Evolutionary conservation across 2,329 filamentous ascomycete species (phyloP).

Genomic region (Penicillium sp.): DNA sequence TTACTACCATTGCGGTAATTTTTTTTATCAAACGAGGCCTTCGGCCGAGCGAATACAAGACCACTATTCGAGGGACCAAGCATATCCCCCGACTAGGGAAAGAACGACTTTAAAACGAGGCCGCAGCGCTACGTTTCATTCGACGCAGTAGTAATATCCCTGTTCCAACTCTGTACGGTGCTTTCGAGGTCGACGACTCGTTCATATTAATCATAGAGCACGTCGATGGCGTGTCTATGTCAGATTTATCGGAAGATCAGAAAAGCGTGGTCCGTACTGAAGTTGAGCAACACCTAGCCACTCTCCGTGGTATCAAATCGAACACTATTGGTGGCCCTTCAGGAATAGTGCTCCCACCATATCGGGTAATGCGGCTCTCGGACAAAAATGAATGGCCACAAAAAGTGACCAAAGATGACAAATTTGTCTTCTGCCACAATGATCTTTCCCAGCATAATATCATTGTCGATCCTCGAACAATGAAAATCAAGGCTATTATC

Average conservation of each 20-base stretch:
- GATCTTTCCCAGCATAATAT: constrained; percentile 11
- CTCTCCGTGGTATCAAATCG: constrained; percentile 4
- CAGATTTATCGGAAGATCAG: constrained; percentile 1
- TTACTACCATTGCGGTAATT: constrained; percentile 8
- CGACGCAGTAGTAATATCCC: constrained; percentile 9
- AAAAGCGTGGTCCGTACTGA: constrained; percentile 10
- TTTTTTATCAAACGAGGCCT: constrained; percentile 10
- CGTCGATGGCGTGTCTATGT: constrained; percentile 7
- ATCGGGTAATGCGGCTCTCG: constrained; percentile 1
- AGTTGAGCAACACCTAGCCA: constrained; percentile 6
- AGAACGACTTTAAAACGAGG: constrained; percentile 18
- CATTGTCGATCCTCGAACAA: constrained; percentile 27
- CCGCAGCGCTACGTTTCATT: constrained; percentile 8
- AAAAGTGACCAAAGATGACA: neutral
- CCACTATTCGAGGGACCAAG: neutral
- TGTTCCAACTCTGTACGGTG: constrained; percentile 11
- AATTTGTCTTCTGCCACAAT: constrained; percentile 18
- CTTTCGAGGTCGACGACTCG: constrained; percentile 9
- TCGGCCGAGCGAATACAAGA: constrained; percentile 9
- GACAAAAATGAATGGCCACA: constrained; percentile 1
- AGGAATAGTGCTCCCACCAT: constrained; percentile 12
- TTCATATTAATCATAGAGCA: constrained; percentile 10
- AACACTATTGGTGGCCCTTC: constrained; percentile 7
- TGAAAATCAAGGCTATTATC: constrained; percentile 38
- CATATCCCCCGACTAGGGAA: constrained; percentile 10